Evolutionary conservation across 2,329 filamentous ascomycete genomes (phyloP).

Genomic region (Fusarium oligoseptatum): DNA sequence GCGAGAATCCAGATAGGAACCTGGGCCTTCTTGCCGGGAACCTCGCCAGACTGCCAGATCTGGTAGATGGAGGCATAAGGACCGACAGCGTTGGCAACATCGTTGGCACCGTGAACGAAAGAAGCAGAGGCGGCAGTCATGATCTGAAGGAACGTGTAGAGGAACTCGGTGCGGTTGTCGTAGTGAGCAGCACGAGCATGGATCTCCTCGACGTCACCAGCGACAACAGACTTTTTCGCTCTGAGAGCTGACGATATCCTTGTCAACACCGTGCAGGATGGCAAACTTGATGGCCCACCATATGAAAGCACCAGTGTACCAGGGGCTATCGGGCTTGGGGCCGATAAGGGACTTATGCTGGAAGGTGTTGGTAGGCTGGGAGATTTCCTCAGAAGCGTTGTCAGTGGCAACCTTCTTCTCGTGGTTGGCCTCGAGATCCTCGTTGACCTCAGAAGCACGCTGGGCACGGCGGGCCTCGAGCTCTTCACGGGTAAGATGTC

Average conservation of each 20-base stretch:
- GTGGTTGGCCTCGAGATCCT: slow-evolving; percentile 43
- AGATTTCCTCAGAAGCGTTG: slow-evolving; percentile 72
- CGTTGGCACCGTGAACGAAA: slow-evolving; percentile 76
- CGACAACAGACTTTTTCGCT: slow-evolving; percentile 57
- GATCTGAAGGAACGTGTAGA: slow-evolving; percentile 71
- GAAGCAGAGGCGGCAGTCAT: slow-evolving; percentile 73
- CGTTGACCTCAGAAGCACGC: slow-evolving; percentile 30
- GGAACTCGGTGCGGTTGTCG: slow-evolving; percentile 72
- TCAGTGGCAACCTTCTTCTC: slow-evolving; percentile 45
- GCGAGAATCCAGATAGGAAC: slow-evolving; percentile 73
- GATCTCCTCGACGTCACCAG: slow-evolving; percentile 66
- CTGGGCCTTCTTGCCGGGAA: slow-evolving; percentile 58
- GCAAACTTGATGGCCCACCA: slow-evolving; percentile 61
- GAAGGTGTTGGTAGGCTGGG: slow-evolving; percentile 50
- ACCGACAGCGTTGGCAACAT: slow-evolving; percentile 73
- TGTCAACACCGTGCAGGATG: slow-evolving; percentile 62
- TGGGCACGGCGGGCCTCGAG: slow-evolving; percentile 58
- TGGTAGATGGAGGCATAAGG: slow-evolving; percentile 74
- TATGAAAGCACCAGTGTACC: slow-evolving; percentile 58
- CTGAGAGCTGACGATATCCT: slow-evolving; percentile 56
- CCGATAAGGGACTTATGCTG: slow-evolving; percentile 53
- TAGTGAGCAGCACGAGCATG: slow-evolving; percentile 70
- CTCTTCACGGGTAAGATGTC: slow-evolving; percentile 67
- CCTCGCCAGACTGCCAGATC: slow-evolving; percentile 66
- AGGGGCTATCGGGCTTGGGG: slow-evolving; percentile 57